phyloP scores from a whole-genome alignment of 805 yeast genomes.

The Candida hispaniensis region DNA sequence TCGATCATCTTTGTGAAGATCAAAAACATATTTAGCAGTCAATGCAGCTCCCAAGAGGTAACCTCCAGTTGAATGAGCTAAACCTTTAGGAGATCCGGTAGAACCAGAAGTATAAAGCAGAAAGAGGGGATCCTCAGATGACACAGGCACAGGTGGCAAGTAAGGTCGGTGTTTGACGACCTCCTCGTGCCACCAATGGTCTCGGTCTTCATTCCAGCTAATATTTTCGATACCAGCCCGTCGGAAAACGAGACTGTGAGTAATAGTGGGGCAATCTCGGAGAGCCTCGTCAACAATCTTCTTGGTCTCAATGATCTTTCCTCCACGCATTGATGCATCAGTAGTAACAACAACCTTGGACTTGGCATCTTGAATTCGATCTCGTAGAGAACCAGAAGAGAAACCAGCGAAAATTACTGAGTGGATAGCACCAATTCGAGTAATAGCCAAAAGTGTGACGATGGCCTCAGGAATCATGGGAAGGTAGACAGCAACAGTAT shows the following conservation, averaged over 20 bases:
- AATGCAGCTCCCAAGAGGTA: constrained; percentile 85
- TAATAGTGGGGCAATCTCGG: constrained; percentile 54
- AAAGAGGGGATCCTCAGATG: constrained; percentile 91
- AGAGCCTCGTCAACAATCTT: constrained; percentile 93
- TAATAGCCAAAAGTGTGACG: constrained; percentile 86
- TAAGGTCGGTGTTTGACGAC: constrained; percentile 69
- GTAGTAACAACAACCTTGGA: constrained; percentile 83
- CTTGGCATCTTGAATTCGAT: constrained; percentile 81
- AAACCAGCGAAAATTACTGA: constrained; percentile 96
- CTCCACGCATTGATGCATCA: constrained; percentile 94
- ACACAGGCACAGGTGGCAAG: constrained; percentile 76
- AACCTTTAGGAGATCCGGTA: constrained; percentile 97
- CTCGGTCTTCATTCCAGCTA: constrained; percentile 69
- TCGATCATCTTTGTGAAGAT: constrained; percentile 77
- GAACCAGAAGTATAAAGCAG: constrained; percentile 95
- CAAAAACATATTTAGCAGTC: constrained; percentile 88
- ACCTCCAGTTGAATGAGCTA: constrained; percentile 91
- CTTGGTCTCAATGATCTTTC: constrained; percentile 83
- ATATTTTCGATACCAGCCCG: constrained; percentile 68
- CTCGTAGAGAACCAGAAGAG: constrained; percentile 83
- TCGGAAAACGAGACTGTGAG: constrained; percentile 75
- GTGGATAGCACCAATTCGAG: constrained; percentile 90
- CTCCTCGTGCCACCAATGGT: constrained; percentile 94
- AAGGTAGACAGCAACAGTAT: constrained; percentile 88
- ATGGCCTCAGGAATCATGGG: constrained; percentile 98